Evolutionary conservation across 345 rosid genomes (phyloP).

Genomic region (Corymbia maculata): DNA sequence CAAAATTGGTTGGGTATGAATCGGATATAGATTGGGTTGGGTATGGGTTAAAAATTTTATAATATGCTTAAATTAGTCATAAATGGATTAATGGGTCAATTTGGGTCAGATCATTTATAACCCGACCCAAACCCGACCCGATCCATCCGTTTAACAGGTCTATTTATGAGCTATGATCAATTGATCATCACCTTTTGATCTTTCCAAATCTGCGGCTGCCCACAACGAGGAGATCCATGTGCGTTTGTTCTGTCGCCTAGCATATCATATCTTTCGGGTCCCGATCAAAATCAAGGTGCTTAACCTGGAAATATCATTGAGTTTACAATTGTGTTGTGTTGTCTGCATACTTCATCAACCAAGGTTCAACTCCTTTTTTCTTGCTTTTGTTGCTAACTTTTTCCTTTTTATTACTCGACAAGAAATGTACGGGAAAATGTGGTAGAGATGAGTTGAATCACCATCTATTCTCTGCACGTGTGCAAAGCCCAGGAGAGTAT

Average conservation of each 20-base stretch:
- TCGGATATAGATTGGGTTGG: too few species aligned
- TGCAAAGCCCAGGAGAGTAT: constrained; percentile 43
- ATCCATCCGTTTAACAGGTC: too few species aligned
- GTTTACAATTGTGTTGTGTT: background rate
- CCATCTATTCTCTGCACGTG: constrained; percentile 45
- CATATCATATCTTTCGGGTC: constrained; percentile 79
- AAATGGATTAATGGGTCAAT: too few species aligned
- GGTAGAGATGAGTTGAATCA: background rate
- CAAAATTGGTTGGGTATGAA: too few species aligned
- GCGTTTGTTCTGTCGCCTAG: constrained; percentile 49
- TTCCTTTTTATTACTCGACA: background rate
- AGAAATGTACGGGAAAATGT: background rate
- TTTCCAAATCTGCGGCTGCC: too few species aligned
- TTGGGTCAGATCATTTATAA: too few species aligned
- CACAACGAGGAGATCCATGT: constrained; percentile 49
- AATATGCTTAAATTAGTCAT: too few species aligned
- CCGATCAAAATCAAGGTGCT: constrained; percentile 51
- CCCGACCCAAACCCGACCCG: too few species aligned
- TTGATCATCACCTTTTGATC: too few species aligned
- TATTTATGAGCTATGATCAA: too few species aligned
- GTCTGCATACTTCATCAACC: background rate
- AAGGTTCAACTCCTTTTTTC: background rate
- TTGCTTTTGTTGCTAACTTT: background rate
- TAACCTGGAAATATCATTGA: constrained; percentile 20
- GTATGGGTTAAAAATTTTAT: too few species aligned